Percentiles rank a stretch among this genome's conserved stretches.
phyloP scores from a whole-genome alignment of 73 alveolate species.

The Vitrella brassicaformis region DNA sequence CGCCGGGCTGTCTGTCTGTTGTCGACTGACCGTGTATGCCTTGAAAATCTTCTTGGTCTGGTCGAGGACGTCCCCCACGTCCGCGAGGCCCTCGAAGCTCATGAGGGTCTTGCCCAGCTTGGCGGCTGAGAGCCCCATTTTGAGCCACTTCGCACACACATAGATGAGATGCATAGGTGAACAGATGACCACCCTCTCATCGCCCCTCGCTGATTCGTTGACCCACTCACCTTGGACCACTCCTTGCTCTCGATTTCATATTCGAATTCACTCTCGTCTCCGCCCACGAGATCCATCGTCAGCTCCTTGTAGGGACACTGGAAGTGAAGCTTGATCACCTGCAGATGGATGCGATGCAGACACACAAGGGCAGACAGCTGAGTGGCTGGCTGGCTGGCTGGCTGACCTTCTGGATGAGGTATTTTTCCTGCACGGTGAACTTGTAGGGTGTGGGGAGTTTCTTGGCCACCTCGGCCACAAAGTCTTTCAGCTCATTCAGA shows the following conservation, averaged over 20 bases:
- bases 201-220: too few relatives aligned
- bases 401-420: too few relatives aligned
- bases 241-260: not conserved
- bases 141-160: not conserved
- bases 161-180: too few relatives aligned
- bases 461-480: not conserved
- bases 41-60: not conserved
- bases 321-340: not conserved
- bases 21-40: not conserved
- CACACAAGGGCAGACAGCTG: too few relatives aligned
- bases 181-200: too few relatives aligned
- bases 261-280: not conserved
- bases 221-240: too few relatives aligned
- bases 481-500: not conserved
- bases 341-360: too few relatives aligned
- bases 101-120: not conserved
- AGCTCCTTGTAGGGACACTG: not conserved
- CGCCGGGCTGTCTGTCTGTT: too few relatives aligned
- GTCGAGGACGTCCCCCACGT: not conserved
- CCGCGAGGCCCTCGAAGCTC: not conserved
- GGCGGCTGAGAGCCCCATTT: not conserved
- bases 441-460: not conserved
- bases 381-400: too few relatives aligned
- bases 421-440: not conserved
- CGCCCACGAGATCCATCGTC: not conserved